A percentile compares a stretch with the other conserved stretches of the same genome.
Evolutionary conservation across 495 filamentous ascomycete genomes (phyloP).

Genomic region (Penicillium turbatum): DNA sequence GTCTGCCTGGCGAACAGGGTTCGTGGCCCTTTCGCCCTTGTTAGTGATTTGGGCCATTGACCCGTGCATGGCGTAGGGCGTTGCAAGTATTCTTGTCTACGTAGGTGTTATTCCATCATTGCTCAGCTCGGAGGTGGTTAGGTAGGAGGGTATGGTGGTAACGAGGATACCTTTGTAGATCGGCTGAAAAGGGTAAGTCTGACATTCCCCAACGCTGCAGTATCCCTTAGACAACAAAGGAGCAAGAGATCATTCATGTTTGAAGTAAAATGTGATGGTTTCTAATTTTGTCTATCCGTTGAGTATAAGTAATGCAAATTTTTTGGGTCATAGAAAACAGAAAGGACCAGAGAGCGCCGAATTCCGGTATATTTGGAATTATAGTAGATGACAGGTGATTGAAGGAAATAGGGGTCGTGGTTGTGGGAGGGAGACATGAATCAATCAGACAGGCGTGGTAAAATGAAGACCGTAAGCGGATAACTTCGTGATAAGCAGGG

Average conservation of each 20-base stretch:
- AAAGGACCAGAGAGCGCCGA: background rate
- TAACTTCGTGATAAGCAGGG: background rate
- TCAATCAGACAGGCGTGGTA: conserved; percentile 3
- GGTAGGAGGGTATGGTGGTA: background rate
- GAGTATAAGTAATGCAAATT: background rate
- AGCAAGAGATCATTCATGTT: background rate
- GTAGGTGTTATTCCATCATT: background rate
- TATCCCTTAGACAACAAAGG: background rate
- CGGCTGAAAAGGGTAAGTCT: background rate
- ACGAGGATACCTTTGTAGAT: background rate
- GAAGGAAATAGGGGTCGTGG: background rate
- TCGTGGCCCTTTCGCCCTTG: background rate
- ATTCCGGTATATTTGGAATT: conserved; percentile 8
- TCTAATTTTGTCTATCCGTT: conserved; percentile 12
- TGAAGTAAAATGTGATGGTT: background rate
- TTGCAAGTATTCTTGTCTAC: background rate
- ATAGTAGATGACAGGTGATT: conserved; percentile 1
- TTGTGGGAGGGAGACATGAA: background rate
- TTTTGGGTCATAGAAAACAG: background rate
- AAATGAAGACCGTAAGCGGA: background rate
- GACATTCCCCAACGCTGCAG: background rate
- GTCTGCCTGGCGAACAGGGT: background rate
- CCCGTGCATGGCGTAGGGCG: background rate
- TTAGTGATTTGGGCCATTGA: background rate
- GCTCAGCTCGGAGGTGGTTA: background rate